Conservation (phyloP, 345 rosid genomes). For the Murraya paniculata region DNA sequence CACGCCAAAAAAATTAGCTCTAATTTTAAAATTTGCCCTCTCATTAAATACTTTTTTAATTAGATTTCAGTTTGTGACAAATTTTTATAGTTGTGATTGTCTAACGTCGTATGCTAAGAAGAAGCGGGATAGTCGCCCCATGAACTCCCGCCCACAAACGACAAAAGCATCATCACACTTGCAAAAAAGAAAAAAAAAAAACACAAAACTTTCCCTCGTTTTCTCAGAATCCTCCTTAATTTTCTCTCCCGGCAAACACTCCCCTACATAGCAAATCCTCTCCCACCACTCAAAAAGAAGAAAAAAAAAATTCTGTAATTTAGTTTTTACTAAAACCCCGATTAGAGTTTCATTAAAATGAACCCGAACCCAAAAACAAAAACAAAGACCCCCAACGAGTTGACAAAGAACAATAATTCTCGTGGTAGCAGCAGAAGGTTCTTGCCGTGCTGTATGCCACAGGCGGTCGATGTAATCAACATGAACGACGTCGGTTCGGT, state of each 20-base stretch:
- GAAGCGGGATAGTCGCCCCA: conserved; percentile 6
- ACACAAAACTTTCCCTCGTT: conserved; percentile 12
- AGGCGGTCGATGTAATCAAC: conserved; percentile 6
- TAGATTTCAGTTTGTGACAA: not conserved
- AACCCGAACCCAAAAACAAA: conserved; percentile 1
- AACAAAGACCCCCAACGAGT: not conserved
- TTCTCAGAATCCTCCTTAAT: conserved; percentile 22
- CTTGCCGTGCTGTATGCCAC: conserved; percentile 20
- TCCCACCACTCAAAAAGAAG: not conserved
- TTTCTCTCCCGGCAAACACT: conserved; percentile 24
- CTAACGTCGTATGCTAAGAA: conserved; percentile 18
- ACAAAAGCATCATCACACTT: not conserved
- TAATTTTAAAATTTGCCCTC: no score
- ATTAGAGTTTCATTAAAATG: not conserved
- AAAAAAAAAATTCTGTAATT: not conserved
- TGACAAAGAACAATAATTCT: not conserved
- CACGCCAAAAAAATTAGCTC: no score
- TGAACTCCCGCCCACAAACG: not conserved
- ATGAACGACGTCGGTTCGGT: not conserved
- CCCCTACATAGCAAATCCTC: conserved; percentile 18
- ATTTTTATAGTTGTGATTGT: not conserved
- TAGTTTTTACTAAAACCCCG: no score
- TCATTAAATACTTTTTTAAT: no score
- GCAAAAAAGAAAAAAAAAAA: not conserved
- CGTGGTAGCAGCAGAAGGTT: not conserved